Base-by-base conservation (phyloP, 1,284 basidiomycete genomes). In the Ganoderma leucocontextum region DNA sequence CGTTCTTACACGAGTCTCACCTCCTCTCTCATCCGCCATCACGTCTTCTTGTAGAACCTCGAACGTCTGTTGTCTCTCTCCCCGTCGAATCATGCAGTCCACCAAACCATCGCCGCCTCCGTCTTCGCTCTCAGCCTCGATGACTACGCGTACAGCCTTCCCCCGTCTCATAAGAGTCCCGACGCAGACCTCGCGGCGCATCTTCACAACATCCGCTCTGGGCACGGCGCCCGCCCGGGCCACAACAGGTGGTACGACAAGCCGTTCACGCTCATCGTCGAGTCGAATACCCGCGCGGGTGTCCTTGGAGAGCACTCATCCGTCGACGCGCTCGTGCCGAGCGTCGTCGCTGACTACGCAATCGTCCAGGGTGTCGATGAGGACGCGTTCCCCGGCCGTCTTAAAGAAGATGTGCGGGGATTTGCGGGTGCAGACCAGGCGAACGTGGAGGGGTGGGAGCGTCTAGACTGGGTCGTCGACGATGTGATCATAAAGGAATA, bases 231-330 rank as follows among this genome's bases (percentile, higher is more conserved):
- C 2, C 85, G 88, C n/a, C 76, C 78, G 0, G 77, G 69, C 2
- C 74, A 74, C 65, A 98, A 99, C 77, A 86, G 97, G 58, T 98
- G 96, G 89, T 95, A 93, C 80, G 97, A 99, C 84, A 99, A 99
- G 82, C 87, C 93, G 2, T 87, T 94, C 55, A 91, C 91, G 7
- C 81, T 98, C 67, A 87, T 94, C 60, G 90, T 99, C 52, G 96
- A 98, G 81, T 90, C 91, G 15, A 95, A 92, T 70, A 91, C 93
- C 1, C 90, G 95, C 53, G 94, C 95, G 3, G 95, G 95, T 47
- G 92, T 95, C 65, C 91, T 91, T 76, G 97, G 97, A 36, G 97
- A 99, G 82, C 97, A 98, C 81, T 95, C 95, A 3, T 93, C 95
- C 0, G 92, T 93, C 66, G 97, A 99, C 73, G 97, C 97, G 0